Conservation (phyloP, 1,284 basidiomycete genomes). For the Pyrrhoderma lamaoense region DNA sequence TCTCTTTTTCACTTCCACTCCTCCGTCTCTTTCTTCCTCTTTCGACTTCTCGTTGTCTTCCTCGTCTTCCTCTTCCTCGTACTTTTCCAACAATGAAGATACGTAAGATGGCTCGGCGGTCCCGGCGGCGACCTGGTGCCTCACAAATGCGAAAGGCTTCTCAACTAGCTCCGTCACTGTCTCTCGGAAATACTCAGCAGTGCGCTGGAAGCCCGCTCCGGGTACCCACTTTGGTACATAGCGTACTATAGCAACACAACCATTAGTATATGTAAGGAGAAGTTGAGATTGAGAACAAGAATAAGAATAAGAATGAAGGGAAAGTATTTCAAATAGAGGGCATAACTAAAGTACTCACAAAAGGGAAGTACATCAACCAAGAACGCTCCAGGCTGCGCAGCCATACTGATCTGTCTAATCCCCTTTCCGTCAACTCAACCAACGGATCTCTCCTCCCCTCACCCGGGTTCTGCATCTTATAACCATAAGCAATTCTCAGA, state of each 20-base stretch:
- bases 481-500: constrained; percentile 17
- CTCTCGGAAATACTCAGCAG: constrained; percentile 8
- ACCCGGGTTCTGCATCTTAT: constrained; percentile 12
- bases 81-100: constrained; percentile 11
- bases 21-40: not conserved
- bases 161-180: constrained; percentile 15
- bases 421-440: constrained; percentile 12
- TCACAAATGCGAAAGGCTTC: constrained; percentile 16
- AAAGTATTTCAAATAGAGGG: not conserved
- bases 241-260: not conserved
- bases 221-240: constrained; percentile 17
- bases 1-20: not conserved
- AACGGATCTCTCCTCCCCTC: constrained; percentile 6
- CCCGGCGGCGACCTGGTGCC: constrained; percentile 12
- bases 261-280: not conserved
- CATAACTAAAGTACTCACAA: not conserved
- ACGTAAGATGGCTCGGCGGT: constrained; percentile 14
- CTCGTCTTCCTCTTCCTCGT: not conserved
- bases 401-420: constrained; percentile 12
- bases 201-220: constrained; percentile 5
- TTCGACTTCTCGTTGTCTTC: not conserved
- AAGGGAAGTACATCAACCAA: constrained; percentile 17
- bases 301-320: not conserved
- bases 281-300: not conserved
- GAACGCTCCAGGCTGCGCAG: constrained; percentile 17